These are phyloP conservation scores for Colletotrichum theobromicola DNA, from an alignment of 2,329 filamentous ascomycete species.

Conservation along the genomic window DNA sequence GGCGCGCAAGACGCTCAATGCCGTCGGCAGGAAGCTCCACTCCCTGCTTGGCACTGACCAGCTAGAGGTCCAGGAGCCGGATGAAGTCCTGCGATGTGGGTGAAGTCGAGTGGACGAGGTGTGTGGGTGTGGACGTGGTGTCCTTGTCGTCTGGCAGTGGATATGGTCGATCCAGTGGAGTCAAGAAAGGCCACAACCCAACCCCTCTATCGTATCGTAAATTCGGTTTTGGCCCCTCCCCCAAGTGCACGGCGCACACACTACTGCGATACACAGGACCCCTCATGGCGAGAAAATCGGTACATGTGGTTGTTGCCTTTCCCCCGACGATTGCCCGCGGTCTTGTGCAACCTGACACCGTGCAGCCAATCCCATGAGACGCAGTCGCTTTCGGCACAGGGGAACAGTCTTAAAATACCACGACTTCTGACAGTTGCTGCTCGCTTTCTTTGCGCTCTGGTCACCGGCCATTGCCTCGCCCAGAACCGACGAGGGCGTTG, in stretches of 20 bases:
- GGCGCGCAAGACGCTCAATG: slow-evolving; percentile 1
- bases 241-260: slow-evolving; percentile 12
- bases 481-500: background rate
- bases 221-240: slow-evolving; percentile 15
- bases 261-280: background rate
- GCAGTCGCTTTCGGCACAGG: background rate
- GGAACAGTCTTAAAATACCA: background rate
- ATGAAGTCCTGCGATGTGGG: background rate
- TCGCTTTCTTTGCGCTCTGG: background rate
- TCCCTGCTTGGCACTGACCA: background rate
- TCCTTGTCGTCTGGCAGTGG: slow-evolving; percentile 10
- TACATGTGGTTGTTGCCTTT: background rate
- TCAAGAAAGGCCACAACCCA: slow-evolving; percentile 4
- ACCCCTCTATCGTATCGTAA: slow-evolving; percentile 16
- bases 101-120: background rate
- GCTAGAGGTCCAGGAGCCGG: background rate
- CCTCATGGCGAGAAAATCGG: background rate
- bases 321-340: background rate
- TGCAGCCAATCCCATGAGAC: background rate
- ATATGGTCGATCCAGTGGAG: slow-evolving; percentile 18
- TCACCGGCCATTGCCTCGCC: background rate
- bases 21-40: background rate
- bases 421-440: background rate
- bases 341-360: background rate
- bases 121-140: background rate